Evolutionary conservation across 179 eudicot species (phyloP).

Genomic region (Dionaea muscipula): DNA sequence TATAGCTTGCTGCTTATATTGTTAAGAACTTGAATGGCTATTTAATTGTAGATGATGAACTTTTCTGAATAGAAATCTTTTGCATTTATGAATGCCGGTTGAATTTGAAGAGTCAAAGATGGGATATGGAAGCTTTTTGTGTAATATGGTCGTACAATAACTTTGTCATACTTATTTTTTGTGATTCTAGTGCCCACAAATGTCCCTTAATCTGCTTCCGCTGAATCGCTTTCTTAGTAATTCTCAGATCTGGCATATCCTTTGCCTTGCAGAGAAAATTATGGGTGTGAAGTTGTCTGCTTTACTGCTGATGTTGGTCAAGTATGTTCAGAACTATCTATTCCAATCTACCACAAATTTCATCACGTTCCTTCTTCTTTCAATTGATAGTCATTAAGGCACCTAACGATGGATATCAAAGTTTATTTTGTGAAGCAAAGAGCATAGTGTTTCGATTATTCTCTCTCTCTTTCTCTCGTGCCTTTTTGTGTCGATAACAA

Average conservation of each 20-base stretch:
- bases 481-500: conserved; percentile 4
- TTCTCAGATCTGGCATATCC: not conserved
- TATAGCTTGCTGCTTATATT: too few species aligned
- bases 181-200: not conserved
- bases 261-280: conserved; percentile 63
- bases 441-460: not conserved
- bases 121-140: too few species aligned
- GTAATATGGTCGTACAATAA: too few species aligned
- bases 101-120: too few species aligned
- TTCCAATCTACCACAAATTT: not conserved
- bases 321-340: conserved; percentile 28
- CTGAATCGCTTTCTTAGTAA: not conserved
- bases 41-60: too few species aligned
- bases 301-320: conserved; percentile 98
- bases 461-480: not conserved
- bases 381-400: too few species aligned
- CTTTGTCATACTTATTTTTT: not conserved
- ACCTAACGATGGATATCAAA: too few species aligned
- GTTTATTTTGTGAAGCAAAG: not conserved
- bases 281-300: conserved; percentile 96
- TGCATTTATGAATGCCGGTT: too few species aligned
- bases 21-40: too few species aligned
- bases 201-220: not conserved
- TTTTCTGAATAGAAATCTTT: too few species aligned
- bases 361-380: not conserved